Evolutionary conservation across 2,329 filamentous ascomycete genomes (phyloP).

Genomic region (Fusarium sp.): DNA sequence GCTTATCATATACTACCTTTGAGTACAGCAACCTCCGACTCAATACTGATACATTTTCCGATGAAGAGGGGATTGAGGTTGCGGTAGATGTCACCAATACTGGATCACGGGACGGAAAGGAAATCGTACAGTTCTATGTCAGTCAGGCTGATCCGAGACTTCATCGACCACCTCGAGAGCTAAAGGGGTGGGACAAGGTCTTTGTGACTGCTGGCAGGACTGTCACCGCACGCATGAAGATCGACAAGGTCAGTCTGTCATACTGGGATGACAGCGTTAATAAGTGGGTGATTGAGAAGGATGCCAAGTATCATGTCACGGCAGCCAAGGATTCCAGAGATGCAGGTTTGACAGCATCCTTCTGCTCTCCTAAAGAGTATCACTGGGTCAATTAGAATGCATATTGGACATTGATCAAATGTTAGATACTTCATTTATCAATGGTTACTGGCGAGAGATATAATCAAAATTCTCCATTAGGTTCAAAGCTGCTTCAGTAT

Average conservation of each 20-base stretch:
- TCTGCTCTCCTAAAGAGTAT: conserved; percentile 4
- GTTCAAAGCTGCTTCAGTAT: conserved; percentile 5
- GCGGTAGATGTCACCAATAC: conserved; percentile 34
- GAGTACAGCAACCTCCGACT: conserved; percentile 55
- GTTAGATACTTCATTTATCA: no score
- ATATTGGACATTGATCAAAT: no score
- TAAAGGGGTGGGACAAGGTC: conserved; percentile 38
- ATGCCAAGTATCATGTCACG: conserved; percentile 23
- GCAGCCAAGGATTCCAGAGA: conserved; percentile 34
- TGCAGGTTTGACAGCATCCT: background rate
- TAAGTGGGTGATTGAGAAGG: conserved; percentile 31
- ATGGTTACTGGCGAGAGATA: no score
- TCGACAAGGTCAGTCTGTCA: conserved; percentile 32
- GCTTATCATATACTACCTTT: conserved; percentile 32
- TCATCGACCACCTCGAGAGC: conserved; percentile 19
- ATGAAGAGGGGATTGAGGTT: conserved; percentile 12
- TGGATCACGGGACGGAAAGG: conserved; percentile 21
- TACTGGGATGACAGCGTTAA: conserved; percentile 32
- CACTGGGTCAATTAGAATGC: conserved; percentile 31
- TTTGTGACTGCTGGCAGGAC: conserved; percentile 18
- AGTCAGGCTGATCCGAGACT: conserved; percentile 9
- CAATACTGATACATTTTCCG: conserved; percentile 1
- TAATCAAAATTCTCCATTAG: background rate
- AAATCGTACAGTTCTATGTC: conserved; percentile 36
- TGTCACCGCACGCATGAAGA: conserved; percentile 11